phyloP scores from a whole-genome alignment of 2,329 filamentous ascomycete species.

The Pseudopithomyces maydicus region DNA sequence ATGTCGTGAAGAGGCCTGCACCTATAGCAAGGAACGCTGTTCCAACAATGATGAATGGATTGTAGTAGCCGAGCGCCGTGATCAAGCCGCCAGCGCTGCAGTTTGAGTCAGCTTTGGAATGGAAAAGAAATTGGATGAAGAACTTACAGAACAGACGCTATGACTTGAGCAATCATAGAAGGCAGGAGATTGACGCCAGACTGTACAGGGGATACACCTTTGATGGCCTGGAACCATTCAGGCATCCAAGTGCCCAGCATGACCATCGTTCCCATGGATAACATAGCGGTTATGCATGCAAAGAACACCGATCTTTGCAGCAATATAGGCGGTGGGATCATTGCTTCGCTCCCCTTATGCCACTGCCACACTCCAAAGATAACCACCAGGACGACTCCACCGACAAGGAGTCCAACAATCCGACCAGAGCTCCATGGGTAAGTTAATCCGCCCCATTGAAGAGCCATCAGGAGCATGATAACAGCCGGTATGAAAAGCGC shows the following conservation, averaged over 20 bases:
- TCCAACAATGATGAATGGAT: conserved; percentile 40
- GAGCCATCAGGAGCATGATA: conserved; percentile 51
- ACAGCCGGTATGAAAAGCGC: conserved; percentile 48
- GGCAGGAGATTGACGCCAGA: conserved; percentile 28
- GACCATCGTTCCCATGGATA: conserved; percentile 41
- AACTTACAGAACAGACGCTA: conserved; percentile 35
- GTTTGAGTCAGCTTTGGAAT: neutral
- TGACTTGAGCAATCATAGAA: conserved; percentile 45
- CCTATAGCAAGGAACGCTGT: conserved; percentile 35
- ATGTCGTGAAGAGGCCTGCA: conserved; percentile 23
- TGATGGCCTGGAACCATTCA: conserved; percentile 27
- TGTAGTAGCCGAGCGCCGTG: conserved; percentile 37
- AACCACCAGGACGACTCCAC: conserved; percentile 48
- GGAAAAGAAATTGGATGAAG: too few relatives aligned
- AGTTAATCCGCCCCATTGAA: conserved; percentile 52
- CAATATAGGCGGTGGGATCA: conserved; percentile 46
- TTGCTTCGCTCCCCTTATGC: conserved; percentile 39
- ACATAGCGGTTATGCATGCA: conserved; percentile 38
- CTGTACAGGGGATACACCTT: conserved; percentile 14
- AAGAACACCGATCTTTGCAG: conserved; percentile 37
- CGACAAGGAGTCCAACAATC: conserved; percentile 55
- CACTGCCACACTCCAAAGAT: conserved; percentile 39
- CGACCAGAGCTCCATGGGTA: conserved; percentile 52
- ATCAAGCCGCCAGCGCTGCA: conserved; percentile 31
- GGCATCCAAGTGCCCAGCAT: conserved; percentile 36